phyloP scores from a whole-genome alignment of 1,284 basidiomycete species.

The Ustilago bromivora region DNA sequence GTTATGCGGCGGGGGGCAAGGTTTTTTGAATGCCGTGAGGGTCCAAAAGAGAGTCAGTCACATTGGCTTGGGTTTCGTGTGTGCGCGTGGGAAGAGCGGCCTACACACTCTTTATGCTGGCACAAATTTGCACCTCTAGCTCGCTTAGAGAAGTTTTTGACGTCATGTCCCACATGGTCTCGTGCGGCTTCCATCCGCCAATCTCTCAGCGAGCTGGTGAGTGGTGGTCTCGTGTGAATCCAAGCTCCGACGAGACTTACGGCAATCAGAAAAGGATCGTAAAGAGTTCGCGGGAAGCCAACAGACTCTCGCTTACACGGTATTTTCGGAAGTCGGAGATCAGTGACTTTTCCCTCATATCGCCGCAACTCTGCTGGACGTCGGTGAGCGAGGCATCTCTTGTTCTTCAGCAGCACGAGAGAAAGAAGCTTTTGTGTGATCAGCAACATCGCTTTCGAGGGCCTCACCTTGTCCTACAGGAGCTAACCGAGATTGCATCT shows the following conservation, averaged over 20 bases:
- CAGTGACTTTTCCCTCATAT: too few relatives aligned
- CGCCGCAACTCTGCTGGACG: background rate
- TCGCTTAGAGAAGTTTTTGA: background rate
- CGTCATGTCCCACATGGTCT: slow-evolving; percentile 5
- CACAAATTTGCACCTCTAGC: background rate
- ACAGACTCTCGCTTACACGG: background rate
- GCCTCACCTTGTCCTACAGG: background rate
- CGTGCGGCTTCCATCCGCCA: background rate
- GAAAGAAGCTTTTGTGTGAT: slow-evolving; percentile 1
- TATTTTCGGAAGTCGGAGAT: background rate
- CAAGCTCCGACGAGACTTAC: slow-evolving; percentile 1
- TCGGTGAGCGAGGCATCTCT: background rate
- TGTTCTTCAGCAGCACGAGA: background rate
- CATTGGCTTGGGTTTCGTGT: background rate
- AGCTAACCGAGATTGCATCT: background rate
- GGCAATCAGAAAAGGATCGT: background rate
- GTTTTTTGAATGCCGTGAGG: background rate
- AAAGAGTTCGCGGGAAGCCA: background rate
- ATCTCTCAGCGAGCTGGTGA: background rate
- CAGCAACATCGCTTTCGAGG: background rate
- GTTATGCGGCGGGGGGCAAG: background rate
- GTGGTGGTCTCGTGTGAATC: background rate
- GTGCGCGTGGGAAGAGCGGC: background rate
- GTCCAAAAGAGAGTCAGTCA: background rate
- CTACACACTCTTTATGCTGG: background rate